Evolutionary conservation across 139 green algal species (phyloP).

Genomic region (Chlamydomonas incerta): DNA sequence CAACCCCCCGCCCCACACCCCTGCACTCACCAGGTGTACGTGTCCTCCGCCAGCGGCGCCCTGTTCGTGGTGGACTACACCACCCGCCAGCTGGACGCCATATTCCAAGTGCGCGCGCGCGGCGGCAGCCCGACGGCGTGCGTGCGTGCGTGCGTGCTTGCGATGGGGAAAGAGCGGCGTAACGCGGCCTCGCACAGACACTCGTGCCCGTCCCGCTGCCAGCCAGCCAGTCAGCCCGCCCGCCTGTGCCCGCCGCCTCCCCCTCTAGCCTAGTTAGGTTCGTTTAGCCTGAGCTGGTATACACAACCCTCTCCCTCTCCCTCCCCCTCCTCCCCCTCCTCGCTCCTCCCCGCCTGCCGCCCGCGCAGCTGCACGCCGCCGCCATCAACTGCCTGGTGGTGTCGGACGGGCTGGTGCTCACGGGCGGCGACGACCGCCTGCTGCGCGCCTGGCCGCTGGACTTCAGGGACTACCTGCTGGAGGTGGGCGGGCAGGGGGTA

Average conservation of each 20-base stretch:
- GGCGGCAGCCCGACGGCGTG: no score
- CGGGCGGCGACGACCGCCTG: conserved; percentile 72
- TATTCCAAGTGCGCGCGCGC: neutral
- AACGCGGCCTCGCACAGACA: no score
- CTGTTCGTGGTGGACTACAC: conserved; percentile 63
- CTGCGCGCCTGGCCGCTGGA: conserved; percentile 84
- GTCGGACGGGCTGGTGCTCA: conserved; percentile 78
- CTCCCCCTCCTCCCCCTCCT: neutral
- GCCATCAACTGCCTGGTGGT: conserved; percentile 75
- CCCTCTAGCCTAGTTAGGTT: no score
- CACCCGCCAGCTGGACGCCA: conserved; percentile 4
- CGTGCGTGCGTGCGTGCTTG: no score
- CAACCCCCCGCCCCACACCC: neutral
- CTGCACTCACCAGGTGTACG: neutral
- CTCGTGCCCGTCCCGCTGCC: no score
- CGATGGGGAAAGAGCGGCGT: no score
- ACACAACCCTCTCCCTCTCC: no score
- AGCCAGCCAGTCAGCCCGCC: no score
- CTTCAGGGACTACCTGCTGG: conserved; percentile 82
- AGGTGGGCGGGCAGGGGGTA: conserved; percentile 53
- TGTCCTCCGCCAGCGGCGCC: conserved; percentile 49
- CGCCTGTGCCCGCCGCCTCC: no score
- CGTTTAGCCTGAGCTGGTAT: no score
- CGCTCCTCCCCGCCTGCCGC: no score
- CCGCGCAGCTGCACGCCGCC: conserved; percentile 80